Conservation (phyloP, 208 protist genomes). For the Wallacemonas sp. region DNA sequence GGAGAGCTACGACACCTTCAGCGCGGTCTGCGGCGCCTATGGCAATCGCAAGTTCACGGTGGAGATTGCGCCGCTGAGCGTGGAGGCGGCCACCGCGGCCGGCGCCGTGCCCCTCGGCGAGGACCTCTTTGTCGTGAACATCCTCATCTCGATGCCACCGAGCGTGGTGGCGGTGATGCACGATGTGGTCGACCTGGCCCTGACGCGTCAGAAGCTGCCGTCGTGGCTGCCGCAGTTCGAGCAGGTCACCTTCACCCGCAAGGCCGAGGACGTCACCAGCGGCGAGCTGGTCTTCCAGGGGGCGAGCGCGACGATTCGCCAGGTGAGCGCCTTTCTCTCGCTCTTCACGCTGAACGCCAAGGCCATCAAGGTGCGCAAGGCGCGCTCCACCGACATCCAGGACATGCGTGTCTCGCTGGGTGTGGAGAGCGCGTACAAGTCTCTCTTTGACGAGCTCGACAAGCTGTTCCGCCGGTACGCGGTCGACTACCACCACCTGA, state of each 20-base stretch:
- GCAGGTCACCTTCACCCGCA: conserved; percentile 77
- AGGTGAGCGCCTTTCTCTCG: conserved; percentile 73
- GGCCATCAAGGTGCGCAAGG: conserved; percentile 65
- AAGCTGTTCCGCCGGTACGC: conserved; percentile 89
- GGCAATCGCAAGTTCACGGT: conserved; percentile 51
- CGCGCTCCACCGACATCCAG: conserved; percentile 86
- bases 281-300: conserved; percentile 90
- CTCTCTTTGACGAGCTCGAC: conserved; percentile 84
- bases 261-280: conserved; percentile 59
- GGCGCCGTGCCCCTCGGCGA: conserved; percentile 40
- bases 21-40: conserved; percentile 36
- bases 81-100: conserved; percentile 37
- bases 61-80: conserved; percentile 53
- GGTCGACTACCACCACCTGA: conserved; percentile 88
- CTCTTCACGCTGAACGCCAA: conserved; percentile 74
- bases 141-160: conserved; percentile 50
- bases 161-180: conserved; percentile 75
- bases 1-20: conserved; percentile 59
- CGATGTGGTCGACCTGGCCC: conserved; percentile 67
- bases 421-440: conserved; percentile 79
- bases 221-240: conserved; percentile 85
- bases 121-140: conserved; percentile 78
- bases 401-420: conserved; percentile 80
- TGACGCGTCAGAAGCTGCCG: conserved; percentile 61
- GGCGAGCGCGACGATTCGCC: conserved; percentile 54